Evolutionary conservation across 176 grass and related monocot genomes (phyloP).

Genomic region (Ampelocalamus luodianensis): DNA sequence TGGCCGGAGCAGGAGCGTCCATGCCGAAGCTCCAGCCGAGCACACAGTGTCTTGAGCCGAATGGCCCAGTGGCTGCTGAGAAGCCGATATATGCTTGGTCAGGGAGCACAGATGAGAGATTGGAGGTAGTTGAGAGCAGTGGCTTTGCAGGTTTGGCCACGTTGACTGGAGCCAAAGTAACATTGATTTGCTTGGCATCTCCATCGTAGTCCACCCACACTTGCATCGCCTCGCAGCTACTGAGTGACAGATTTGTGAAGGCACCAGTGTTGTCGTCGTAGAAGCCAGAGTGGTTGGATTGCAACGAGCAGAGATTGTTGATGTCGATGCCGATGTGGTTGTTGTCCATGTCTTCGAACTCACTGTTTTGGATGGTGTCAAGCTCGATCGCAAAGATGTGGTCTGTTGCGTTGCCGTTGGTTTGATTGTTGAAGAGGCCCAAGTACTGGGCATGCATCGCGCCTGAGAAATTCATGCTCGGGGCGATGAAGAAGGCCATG

Average conservation of each 20-base stretch:
- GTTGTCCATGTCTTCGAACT: slow-evolving; percentile 37
- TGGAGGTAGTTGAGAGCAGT: background rate
- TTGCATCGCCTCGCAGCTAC: slow-evolving; percentile 13
- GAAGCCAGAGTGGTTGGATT: background rate
- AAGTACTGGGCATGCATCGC: slow-evolving; percentile 30
- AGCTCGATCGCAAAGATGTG: slow-evolving; percentile 45
- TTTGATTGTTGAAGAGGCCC: slow-evolving; percentile 36
- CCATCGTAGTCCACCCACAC: slow-evolving; percentile 49
- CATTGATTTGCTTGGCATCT: background rate
- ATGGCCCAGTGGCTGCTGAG: background rate
- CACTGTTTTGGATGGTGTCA: slow-evolving; percentile 36
- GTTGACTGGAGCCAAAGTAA: slow-evolving; percentile 36
- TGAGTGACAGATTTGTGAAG: slow-evolving; percentile 15
- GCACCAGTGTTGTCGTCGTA: background rate
- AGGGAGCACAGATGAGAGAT: slow-evolving; percentile 45
- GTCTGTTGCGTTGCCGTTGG: background rate
- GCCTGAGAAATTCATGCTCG: background rate
- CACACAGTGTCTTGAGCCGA: slow-evolving; percentile 32
- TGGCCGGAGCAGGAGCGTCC: slow-evolving; percentile 31
- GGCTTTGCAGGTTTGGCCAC: slow-evolving; percentile 37
- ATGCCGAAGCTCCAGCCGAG: slow-evolving; percentile 74
- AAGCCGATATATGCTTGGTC: slow-evolving; percentile 38
- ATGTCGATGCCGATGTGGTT: slow-evolving; percentile 60
- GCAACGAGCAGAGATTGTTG: slow-evolving; percentile 8
- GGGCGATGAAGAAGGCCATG: slow-evolving; percentile 39